Evolutionary conservation across 768 basidiomycete species (phyloP), one percentile per base, ranked within the genome.

Genomic region (Boletus rubescentipes): DNA sequence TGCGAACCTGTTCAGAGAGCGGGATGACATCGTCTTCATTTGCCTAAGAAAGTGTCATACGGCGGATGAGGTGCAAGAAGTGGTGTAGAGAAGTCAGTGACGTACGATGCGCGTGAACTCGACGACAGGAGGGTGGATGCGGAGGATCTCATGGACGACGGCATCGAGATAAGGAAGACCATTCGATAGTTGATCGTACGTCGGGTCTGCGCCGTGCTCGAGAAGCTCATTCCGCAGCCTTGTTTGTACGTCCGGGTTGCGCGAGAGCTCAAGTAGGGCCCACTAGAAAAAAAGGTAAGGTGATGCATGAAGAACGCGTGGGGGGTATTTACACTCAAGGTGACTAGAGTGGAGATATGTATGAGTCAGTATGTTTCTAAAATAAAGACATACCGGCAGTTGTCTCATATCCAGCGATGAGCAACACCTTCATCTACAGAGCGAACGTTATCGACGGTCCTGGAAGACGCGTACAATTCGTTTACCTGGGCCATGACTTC

Each of bases 11-110:
- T 4, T 62, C 59, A 3, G 73, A 73, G 14, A 87, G 75, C 0
- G 85, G 85, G 15, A 89, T 73, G 1, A 84, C 63, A 50, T 84
- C 81, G 58, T 87, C 84, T 56, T 77, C 68, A 1, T 62, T 57
- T 0, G 81, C 77, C 75, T 82, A 51, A 73, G 2, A 75, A 64
- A 18, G 76, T 71, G 45, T 78, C 75, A 9, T 39, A 4, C 5
- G 10, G 40, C 26, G 40, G 9, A 29, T 29, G 5, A 77, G 50
- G 20, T 4, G 26, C 26, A 26, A 6, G 26, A 21, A 20, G 12
- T 18, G n/a, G 12, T 14, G 23, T 12, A 9, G 14, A 32, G 14
- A 26, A 9, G 5, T 2, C n/a, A 15, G 6, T 8, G 26, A 59
- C 57, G 20, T 57, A 66, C 61, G 1, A 58, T 0, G 18, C 62